phyloP scores from a whole-genome alignment of 176 grass and related monocot species.

The Phoenix dactylifera region DNA sequence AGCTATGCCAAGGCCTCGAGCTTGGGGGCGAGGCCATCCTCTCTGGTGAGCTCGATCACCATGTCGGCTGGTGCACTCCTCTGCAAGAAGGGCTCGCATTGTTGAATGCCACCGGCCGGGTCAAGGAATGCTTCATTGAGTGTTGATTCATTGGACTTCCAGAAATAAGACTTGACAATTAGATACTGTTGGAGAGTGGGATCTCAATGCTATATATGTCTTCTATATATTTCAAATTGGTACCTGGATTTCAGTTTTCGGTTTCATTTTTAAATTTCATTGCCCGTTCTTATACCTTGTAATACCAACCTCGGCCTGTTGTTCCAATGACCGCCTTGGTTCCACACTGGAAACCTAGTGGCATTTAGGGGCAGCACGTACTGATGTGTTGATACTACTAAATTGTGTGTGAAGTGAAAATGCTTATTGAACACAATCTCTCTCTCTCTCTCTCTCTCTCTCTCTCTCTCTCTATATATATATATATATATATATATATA shows the following conservation, averaged over 20 bases:
- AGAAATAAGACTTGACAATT: too few relatives aligned
- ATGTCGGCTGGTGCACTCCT: neutral
- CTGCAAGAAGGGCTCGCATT: conserved; percentile 14
- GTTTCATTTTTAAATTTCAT: neutral
- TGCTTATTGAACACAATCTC: neutral
- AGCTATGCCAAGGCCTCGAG: conserved; percentile 19
- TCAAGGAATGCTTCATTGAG: neutral
- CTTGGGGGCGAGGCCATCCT: conserved; percentile 13
- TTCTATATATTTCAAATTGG: neutral
- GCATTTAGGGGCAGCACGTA: neutral
- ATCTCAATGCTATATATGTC: too few relatives aligned
- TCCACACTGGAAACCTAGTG: neutral
- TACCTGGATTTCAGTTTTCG: neutral
- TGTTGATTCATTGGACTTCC: too few relatives aligned
- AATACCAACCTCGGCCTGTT: conserved; percentile 7
- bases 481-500: too few relatives aligned
- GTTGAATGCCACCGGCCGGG: neutral
- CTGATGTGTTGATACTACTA: conserved; percentile 9
- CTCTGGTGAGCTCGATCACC: conserved; percentile 1
- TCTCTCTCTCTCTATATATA: neutral
- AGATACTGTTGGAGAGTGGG: too few relatives aligned
- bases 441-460: neutral
- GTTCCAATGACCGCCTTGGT: neutral
- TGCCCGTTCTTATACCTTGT: too few relatives aligned
- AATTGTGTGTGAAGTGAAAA: neutral